phyloP scores from a whole-genome alignment of 139 green algal species.

The Mesotaenium endlicherianum region DNA sequence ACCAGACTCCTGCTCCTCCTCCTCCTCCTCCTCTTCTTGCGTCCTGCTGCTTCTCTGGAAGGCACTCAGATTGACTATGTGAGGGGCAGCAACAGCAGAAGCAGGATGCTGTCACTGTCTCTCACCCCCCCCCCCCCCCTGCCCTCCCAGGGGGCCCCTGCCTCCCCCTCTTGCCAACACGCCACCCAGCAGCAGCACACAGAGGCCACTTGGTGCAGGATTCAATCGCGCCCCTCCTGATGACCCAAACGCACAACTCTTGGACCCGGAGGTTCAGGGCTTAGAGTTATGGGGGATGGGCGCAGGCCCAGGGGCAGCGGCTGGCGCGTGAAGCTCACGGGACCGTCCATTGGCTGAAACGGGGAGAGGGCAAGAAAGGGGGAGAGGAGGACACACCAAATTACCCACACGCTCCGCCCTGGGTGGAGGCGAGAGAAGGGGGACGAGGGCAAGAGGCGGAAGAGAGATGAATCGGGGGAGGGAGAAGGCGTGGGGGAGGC shows the following conservation, averaged over 20 bases:
- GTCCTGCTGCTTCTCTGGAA: neutral
- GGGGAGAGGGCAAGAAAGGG: too few species aligned
- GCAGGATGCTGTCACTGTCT: neutral
- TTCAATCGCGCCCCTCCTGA: too few species aligned
- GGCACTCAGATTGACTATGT: neutral
- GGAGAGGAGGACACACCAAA: too few species aligned
- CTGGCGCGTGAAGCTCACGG: too few species aligned
- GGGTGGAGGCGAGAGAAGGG: constrained; percentile 5
- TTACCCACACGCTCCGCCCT: too few species aligned
- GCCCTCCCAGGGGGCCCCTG: neutral
- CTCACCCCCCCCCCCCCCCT: neutral
- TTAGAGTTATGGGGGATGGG: too few species aligned
- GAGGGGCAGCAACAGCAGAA: neutral
- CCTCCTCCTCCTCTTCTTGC: neutral
- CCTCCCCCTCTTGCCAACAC: neutral
- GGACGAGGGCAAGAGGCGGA: neutral
- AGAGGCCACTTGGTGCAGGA: too few species aligned
- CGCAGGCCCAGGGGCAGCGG: too few species aligned
- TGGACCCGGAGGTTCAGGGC: too few species aligned
- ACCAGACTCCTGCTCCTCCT: neutral
- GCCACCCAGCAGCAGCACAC: neutral
- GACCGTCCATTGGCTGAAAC: too few species aligned
- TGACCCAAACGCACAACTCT: too few species aligned
- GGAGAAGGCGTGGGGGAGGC: neutral
- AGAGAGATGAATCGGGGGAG: too few species aligned